phyloP scores from a whole-genome alignment of 2,329 filamentous ascomycete species.

The Trichophyton verrucosum region DNA sequence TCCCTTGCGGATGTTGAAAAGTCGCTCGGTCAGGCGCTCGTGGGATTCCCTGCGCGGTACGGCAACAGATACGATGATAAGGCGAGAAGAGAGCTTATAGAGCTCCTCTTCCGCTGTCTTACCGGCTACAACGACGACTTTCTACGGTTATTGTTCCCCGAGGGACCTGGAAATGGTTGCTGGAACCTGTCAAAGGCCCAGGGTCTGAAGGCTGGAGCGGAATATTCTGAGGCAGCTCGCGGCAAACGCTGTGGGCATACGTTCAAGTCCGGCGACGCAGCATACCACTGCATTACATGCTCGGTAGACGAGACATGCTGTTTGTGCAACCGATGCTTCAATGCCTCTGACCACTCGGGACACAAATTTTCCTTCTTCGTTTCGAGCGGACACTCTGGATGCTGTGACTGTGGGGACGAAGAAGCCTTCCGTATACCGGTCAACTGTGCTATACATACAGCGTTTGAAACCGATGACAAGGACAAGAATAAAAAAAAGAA shows the following conservation, averaged over 20 bases:
- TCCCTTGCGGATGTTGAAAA: slow-evolving; percentile 48
- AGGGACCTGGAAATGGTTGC: slow-evolving; percentile 50
- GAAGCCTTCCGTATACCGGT: slow-evolving; percentile 87
- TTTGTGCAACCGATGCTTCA: slow-evolving; percentile 85
- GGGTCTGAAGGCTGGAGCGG: slow-evolving; percentile 81
- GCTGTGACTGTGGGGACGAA: slow-evolving; percentile 91
- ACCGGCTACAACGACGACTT: slow-evolving; percentile 63
- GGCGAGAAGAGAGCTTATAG: slow-evolving; percentile 59
- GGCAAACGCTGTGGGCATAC: slow-evolving; percentile 96
- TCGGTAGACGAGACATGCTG: slow-evolving; percentile 91
- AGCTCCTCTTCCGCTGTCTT: slow-evolving; percentile 76
- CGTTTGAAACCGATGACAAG: slow-evolving; percentile 36
- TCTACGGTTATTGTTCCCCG: slow-evolving; percentile 68
- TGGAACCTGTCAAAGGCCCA: slow-evolving; percentile 80
- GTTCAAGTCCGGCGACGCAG: slow-evolving; percentile 85
- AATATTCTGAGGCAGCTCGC: slow-evolving; percentile 82
- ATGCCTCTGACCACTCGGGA: slow-evolving; percentile 84
- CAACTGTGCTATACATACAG: slow-evolving; percentile 85
- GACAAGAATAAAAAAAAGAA: slow-evolving; percentile 34
- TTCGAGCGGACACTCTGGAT: slow-evolving; percentile 82
- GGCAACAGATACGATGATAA: slow-evolving; percentile 62
- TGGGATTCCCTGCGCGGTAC: slow-evolving; percentile 61
- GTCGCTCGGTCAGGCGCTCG: slow-evolving; percentile 71
- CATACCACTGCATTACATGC: slow-evolving; percentile 89
- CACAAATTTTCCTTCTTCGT: slow-evolving; percentile 85